phyloP scores from a whole-genome alignment of 768 basidiomycete species.

The Pisolithus tinctorius region DNA sequence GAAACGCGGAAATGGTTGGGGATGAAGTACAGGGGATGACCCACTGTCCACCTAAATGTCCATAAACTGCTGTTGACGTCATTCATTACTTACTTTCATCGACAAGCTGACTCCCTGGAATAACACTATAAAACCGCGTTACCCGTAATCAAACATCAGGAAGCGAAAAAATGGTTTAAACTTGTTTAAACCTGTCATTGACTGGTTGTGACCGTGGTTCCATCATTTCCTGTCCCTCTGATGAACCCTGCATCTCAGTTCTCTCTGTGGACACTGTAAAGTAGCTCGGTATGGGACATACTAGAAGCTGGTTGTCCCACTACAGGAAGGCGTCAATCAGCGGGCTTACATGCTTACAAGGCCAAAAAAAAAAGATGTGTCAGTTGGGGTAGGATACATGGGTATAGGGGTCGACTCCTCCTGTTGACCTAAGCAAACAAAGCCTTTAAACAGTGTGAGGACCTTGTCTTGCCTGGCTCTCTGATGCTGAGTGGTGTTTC shows the following conservation, averaged over 20 bases:
- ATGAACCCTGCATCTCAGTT: too few species aligned
- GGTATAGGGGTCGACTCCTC: slow-evolving; percentile 42
- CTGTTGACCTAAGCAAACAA: slow-evolving; percentile 42
- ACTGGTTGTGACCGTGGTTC: too few species aligned
- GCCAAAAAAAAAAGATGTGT: slow-evolving; percentile 43
- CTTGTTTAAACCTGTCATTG: too few species aligned
- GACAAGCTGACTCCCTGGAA: slow-evolving; percentile 61
- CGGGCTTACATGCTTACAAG: background rate
- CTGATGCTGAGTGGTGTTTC: too few species aligned
- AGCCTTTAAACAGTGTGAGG: too few species aligned
- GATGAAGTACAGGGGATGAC: slow-evolving; percentile 64
- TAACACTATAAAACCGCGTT: slow-evolving; percentile 49
- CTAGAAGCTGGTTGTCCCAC: slow-evolving; percentile 67
- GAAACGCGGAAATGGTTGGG: slow-evolving; percentile 46
- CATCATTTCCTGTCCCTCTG: too few species aligned
- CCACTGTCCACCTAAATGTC: slow-evolving; percentile 55
- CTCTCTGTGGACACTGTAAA: background rate
- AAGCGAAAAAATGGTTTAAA: too few species aligned
- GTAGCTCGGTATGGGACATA: slow-evolving; percentile 61
- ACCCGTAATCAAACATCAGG: slow-evolving; percentile 47
- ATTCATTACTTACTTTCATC: slow-evolving; percentile 36
- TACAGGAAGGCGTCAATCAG: slow-evolving; percentile 20
- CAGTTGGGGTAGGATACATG: slow-evolving; percentile 55
- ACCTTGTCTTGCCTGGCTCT: too few species aligned
- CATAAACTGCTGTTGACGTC: background rate